Conservation (phyloP, 345 rosid species). For the Bruguiera gymnorhiza region DNA sequence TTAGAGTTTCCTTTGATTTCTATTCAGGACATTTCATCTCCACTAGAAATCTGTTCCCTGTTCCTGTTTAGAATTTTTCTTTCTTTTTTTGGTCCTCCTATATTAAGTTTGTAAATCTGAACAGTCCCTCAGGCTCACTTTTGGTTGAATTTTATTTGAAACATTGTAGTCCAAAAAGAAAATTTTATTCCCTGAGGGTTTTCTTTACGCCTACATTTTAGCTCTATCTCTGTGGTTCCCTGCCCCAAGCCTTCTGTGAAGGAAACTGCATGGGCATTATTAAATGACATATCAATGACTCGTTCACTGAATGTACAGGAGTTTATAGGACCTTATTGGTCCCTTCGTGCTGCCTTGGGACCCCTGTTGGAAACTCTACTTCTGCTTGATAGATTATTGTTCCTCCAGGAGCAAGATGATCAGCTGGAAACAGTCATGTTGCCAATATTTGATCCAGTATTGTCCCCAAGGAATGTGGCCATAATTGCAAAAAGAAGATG, state of each 20-base stretch:
- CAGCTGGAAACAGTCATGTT: slow-evolving; percentile 54
- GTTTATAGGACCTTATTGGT: slow-evolving; percentile 82
- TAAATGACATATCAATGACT: neutral
- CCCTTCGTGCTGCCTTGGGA: slow-evolving; percentile 87
- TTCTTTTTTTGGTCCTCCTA: too few species aligned
- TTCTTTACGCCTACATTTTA: too few species aligned
- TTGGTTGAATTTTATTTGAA: too few species aligned
- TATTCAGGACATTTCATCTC: too few species aligned
- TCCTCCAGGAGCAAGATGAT: slow-evolving; percentile 76
- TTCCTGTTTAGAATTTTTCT: too few species aligned
- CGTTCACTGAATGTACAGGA: slow-evolving; percentile 42
- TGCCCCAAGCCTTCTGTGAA: neutral
- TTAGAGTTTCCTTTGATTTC: too few species aligned
- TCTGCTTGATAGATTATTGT: slow-evolving; percentile 83
- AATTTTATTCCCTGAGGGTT: too few species aligned
- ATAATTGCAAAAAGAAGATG: slow-evolving; percentile 64
- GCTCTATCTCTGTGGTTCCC: too few species aligned
- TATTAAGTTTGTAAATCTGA: too few species aligned
- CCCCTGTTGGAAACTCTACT: slow-evolving; percentile 77
- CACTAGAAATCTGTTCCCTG: too few species aligned
- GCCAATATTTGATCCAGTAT: slow-evolving; percentile 76
- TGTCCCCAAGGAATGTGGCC: slow-evolving; percentile 87
- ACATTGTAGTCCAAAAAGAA: too few species aligned
- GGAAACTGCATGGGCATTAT: neutral
- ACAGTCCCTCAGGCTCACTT: too few species aligned